Percentiles rank a stretch among this genome's conserved stretches.
phyloP scores from a whole-genome alignment of 2,329 filamentous ascomycete species.

The Claviceps sp. region DNA sequence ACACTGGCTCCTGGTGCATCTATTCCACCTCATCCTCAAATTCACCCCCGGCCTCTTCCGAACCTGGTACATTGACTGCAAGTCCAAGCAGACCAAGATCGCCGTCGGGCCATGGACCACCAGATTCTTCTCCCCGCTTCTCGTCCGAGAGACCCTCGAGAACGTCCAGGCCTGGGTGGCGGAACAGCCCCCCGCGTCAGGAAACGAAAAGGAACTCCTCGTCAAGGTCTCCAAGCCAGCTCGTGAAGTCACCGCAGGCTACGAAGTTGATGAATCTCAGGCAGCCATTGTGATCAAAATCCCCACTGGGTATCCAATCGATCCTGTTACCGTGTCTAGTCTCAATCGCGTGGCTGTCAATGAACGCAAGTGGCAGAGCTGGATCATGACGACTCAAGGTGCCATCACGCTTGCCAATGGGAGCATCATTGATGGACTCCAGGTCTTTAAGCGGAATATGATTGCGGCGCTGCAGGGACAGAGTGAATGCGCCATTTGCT shows the following conservation, averaged over 20 bases:
- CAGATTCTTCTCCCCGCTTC: constrained; percentile 63
- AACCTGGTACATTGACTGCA: constrained; percentile 71
- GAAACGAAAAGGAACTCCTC: constrained; percentile 41
- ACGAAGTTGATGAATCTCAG: constrained; percentile 76
- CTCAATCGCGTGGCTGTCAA: constrained; percentile 75
- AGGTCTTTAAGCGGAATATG: constrained; percentile 77
- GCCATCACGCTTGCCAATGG: constrained; percentile 91
- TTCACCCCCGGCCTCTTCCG: constrained; percentile 69
- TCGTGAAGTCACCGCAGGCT: constrained; percentile 69
- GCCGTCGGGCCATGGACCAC: constrained; percentile 77
- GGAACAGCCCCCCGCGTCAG: constrained; percentile 32
- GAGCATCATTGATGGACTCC: constrained; percentile 73
- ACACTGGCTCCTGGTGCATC: constrained; percentile 71
- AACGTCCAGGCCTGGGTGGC: constrained; percentile 56
- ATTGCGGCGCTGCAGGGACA: constrained; percentile 82
- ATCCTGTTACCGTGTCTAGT: constrained; percentile 61
- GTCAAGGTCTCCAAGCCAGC: constrained; percentile 61
- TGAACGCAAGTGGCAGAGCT: constrained; percentile 85
- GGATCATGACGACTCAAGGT: constrained; percentile 78
- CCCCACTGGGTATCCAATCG: constrained; percentile 70
- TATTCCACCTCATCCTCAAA: constrained; percentile 73
- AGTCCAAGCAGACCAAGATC: constrained; percentile 65
- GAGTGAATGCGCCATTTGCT: constrained; percentile 92
- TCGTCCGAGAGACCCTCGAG: constrained; percentile 52
- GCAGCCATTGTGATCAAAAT: constrained; percentile 74